These are phyloP conservation scores for Malassezia nana DNA, from an alignment of 1,284 basidiomycete species.

Conservation along the genomic window DNA sequence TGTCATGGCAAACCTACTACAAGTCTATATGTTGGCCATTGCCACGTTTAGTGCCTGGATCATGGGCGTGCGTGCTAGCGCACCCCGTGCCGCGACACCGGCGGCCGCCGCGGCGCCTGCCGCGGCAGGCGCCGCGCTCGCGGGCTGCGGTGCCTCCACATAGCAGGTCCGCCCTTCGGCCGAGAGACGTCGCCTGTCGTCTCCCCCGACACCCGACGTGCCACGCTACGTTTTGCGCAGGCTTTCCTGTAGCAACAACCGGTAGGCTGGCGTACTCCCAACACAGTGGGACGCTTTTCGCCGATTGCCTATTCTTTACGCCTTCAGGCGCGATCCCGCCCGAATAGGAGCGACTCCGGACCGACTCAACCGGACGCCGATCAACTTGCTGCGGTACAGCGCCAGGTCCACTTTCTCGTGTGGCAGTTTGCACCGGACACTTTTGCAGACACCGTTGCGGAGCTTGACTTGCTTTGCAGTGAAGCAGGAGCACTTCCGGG, in stretches of 20 bases:
- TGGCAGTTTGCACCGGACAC: constrained; percentile 9
- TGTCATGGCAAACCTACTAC: constrained; percentile 67
- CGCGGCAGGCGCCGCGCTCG: not conserved
- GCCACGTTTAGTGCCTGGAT: constrained; percentile 21
- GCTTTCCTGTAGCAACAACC: not conserved
- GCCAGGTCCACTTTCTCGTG: constrained; percentile 49
- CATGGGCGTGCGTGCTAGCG: constrained; percentile 10
- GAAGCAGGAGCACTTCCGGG: not conserved
- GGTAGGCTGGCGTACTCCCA: not conserved
- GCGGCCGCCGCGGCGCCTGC: not conserved
- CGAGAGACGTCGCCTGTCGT: constrained; percentile 1
- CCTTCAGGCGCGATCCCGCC: constrained; percentile 8
- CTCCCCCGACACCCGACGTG: not conserved
- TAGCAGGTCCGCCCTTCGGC: not conserved
- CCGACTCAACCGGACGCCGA: not conserved
- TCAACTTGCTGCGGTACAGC: constrained; percentile 60
- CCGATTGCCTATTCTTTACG: constrained; percentile 23
- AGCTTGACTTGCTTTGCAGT: constrained; percentile 9
- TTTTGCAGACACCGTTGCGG: constrained; percentile 3
- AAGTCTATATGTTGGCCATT: constrained; percentile 57
- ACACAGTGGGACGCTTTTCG: constrained; percentile 19
- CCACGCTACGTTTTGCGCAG: not conserved
- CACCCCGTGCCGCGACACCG: not conserved
- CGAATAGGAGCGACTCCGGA: not conserved
- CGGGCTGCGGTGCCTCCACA: not conserved